Conservation (phyloP, 176 grass and related monocot species). For the Lolium multiflorum region DNA sequence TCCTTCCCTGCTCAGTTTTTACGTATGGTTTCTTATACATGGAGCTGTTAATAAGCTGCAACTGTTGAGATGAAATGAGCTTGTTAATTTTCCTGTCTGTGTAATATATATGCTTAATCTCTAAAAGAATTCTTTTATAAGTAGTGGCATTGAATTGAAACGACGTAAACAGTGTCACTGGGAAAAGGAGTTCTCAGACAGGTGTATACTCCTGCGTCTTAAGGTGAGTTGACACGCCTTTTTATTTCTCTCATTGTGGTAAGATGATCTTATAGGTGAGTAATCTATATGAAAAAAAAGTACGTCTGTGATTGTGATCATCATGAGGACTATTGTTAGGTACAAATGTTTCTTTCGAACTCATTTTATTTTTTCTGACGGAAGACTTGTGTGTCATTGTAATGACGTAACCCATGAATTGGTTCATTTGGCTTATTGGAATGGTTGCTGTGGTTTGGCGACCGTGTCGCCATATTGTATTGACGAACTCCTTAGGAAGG, state of each 20-base stretch:
- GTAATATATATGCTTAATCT: neutral
- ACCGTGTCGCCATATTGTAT: too few relatives aligned
- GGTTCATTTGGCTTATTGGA: too few relatives aligned
- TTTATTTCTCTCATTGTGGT: neutral
- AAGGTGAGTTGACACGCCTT: neutral
- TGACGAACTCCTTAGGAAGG: too few relatives aligned
- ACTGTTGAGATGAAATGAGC: neutral
- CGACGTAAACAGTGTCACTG: neutral
- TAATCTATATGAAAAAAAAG: neutral
- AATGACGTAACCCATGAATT: too few relatives aligned
- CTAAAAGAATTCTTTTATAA: neutral
- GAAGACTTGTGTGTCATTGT: neutral
- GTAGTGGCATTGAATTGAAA: neutral
- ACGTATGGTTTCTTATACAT: neutral
- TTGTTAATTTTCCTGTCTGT: neutral
- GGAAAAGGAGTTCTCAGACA: neutral
- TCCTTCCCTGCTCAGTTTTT: too few relatives aligned
- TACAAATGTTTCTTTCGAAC: neutral
- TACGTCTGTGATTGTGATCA: neutral
- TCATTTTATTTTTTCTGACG: neutral
- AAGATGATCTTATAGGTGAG: neutral
- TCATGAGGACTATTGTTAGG: slow-evolving; percentile 1
- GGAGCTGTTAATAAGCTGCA: neutral
- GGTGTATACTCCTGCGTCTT: neutral
- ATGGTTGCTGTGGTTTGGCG: too few relatives aligned